phyloP scores from a whole-genome alignment of 768 basidiomycete genomes.

The Mrakia gelida region DNA sequence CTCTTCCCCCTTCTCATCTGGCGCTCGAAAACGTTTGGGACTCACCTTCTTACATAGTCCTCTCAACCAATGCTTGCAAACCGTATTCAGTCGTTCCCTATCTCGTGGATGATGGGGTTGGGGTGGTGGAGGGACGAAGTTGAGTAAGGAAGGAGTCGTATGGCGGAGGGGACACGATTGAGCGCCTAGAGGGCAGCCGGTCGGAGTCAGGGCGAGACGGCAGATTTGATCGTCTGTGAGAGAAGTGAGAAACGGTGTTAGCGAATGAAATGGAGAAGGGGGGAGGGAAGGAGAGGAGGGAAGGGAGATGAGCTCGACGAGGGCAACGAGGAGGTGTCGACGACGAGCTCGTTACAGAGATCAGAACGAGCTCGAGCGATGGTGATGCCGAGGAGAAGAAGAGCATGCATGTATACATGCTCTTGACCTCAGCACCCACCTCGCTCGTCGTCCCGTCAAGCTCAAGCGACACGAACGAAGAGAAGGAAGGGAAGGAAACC shows the following conservation, averaged over 20 bases:
- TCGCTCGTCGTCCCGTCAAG: constrained; percentile 1
- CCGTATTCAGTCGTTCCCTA: constrained; percentile 76
- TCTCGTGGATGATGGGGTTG: constrained; percentile 68
- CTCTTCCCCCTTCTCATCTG: neutral
- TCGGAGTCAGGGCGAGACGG: constrained; percentile 68
- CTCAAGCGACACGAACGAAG: neutral
- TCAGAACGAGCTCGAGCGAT: neutral
- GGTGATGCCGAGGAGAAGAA: too few relatives aligned
- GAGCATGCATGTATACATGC: neutral
- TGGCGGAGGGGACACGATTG: constrained; percentile 87
- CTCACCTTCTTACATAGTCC: constrained; percentile 84
- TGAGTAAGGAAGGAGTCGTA: constrained; percentile 76
- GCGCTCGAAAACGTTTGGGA: neutral
- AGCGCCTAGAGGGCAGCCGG: constrained; percentile 87
- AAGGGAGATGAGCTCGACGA: constrained; percentile 2
- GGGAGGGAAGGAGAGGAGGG: neutral
- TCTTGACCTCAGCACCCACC: neutral
- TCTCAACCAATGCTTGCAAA: constrained; percentile 98
- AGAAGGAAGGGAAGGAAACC: neutral
- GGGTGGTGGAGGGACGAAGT: constrained; percentile 83
- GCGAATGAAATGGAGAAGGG: neutral
- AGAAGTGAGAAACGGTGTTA: neutral
- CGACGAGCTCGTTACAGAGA: neutral
- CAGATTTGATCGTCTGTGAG: constrained; percentile 87
- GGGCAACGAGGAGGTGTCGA: neutral